Evolutionary conservation across 768 basidiomycete genomes (phyloP).

Genomic region (Nidularia pulvinata): DNA sequence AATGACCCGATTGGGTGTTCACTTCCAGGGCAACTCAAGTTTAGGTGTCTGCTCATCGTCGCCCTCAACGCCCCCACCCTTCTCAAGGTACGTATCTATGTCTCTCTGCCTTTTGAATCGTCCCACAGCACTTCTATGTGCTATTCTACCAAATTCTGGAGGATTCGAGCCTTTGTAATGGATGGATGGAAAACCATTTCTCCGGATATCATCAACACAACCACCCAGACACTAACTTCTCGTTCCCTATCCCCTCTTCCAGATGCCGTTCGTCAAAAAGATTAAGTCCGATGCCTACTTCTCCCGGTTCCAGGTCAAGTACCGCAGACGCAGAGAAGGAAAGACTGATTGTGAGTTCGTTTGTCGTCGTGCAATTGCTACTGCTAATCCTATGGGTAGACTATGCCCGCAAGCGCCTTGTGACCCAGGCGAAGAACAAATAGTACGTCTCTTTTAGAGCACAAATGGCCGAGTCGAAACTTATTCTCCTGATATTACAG

Average conservation of each 20-base stretch:
- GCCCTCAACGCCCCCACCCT: conserved; percentile 23
- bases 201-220: conserved; percentile 25
- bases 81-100: conserved; percentile 37
- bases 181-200: conserved; percentile 28
- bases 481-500: conserved; percentile 27
- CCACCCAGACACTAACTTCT: conserved; percentile 2
- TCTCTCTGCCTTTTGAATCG: background rate
- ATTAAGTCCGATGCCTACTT: conserved; percentile 98
- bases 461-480: background rate
- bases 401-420: conserved; percentile 97
- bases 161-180: conserved; percentile 8
- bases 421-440: conserved; percentile 99
- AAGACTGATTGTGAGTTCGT: conserved; percentile 91
- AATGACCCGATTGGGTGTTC: conserved; percentile 8
- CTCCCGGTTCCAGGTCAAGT: conserved; percentile 98
- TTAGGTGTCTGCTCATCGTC: conserved; percentile 16
- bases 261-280: conserved; percentile 98
- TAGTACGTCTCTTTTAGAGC: conserved; percentile 52
- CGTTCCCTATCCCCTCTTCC: conserved; percentile 1
- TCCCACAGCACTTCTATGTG: background rate
- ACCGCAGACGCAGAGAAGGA: conserved; percentile 95
- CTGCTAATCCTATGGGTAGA: conserved; percentile 43
- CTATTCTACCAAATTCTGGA: background rate
- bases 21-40: background rate
- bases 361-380: background rate